Base-by-base conservation (phyloP, 345 rosid genomes). In the Cardiospermum halicacabum region DNA sequence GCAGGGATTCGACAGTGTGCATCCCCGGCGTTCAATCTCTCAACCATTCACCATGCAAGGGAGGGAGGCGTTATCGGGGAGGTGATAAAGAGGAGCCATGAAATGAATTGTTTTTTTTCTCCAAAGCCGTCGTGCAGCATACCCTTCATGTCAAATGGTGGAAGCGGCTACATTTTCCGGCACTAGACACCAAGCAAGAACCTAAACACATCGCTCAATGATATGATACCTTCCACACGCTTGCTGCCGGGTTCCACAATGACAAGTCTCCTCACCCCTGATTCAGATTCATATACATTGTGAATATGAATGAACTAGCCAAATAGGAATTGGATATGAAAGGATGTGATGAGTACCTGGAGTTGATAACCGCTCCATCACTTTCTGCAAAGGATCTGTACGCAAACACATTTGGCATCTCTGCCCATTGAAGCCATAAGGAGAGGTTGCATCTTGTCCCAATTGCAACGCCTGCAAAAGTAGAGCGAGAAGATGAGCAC, bases 351-450 rank as follows among this genome's bases (percentile, higher is more conserved):
- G 12, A 11, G 31, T 78, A 90, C 97, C 95, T 10, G 92, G 86
- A 72, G 66, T 84, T 30, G 92, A 83, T 69, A 90, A 69, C 51
- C 86, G 89, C 79, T 90, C 95, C 89, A 90, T 88, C 71, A 90
- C 90, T 82, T 85, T 85, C 69, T 71, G 82, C 26, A 90, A 76
- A 65, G 96, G 70, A 73, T 90, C 97, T 0, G 87, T 75, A 40
- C 90, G 79, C 75, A 90, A 82, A 67, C 97, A 90, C 95, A 90
- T 90, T 69, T 90, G 95, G 72, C 90, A 88, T 79, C 96, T 82
- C 73, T 78, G 90, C 50, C 85, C 86, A 32, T 74, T 86, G 74
- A 69, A 66, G 50, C 76, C 81, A 62, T 71, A 60, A 9, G 88
- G 77, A 19, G 84, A 76, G 72, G 69, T 74, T 39, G 89, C 81